Conservation (phyloP, 352 stramenopile species). For the Globisporangium perplexum region DNA sequence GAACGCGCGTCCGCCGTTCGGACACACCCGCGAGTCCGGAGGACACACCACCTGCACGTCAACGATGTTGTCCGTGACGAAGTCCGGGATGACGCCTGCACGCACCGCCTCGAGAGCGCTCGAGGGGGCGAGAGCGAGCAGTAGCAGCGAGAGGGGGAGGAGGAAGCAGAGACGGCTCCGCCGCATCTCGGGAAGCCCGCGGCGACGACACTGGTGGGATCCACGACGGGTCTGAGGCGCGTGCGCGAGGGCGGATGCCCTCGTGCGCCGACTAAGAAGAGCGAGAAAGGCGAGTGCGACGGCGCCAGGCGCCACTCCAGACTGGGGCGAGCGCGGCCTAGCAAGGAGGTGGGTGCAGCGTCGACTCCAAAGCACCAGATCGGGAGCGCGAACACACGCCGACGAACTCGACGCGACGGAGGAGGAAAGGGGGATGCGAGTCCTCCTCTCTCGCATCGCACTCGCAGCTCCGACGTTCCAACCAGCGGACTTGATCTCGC, state of each 20-base stretch:
- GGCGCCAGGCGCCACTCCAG: too few species aligned
- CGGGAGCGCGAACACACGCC: background rate
- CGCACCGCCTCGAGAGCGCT: background rate
- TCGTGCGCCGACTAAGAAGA: background rate
- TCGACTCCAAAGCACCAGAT: background rate
- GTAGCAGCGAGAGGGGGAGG: background rate
- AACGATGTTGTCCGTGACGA: slow-evolving; percentile 19
- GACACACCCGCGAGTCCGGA: slow-evolving; percentile 30
- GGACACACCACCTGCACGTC: slow-evolving; percentile 25
- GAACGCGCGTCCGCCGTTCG: slow-evolving; percentile 29
- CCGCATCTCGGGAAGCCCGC: background rate
- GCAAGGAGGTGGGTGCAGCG: background rate
- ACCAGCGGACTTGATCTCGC: background rate
- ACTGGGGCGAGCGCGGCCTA: background rate
- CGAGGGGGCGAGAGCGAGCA: background rate
- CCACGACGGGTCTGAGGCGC: too few species aligned
- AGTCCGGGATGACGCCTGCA: background rate
- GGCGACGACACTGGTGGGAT: too few species aligned
- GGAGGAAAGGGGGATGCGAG: background rate
- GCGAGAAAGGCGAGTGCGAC: background rate
- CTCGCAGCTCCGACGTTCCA: background rate
- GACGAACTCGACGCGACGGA: background rate
- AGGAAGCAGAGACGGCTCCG: background rate
- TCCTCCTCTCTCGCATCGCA: background rate
- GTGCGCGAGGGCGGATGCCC: background rate